Evolutionary conservation across 495 filamentous ascomycete species (phyloP).

Genomic region (Podospora fimiseda): DNA sequence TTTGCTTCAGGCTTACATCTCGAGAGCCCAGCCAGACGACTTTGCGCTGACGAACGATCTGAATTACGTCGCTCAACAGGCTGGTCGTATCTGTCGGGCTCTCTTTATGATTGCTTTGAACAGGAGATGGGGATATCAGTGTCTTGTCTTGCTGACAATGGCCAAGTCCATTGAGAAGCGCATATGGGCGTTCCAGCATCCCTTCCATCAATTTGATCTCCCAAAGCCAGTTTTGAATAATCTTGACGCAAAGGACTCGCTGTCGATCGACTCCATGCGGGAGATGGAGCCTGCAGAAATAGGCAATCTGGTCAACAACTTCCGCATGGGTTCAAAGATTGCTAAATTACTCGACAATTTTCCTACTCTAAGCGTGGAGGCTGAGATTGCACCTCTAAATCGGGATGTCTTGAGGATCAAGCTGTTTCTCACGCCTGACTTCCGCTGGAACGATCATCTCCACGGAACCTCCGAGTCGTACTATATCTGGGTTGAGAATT

Average conservation of each 20-base stretch:
- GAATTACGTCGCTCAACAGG: conserved; percentile 92
- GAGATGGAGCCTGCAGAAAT: conserved; percentile 94
- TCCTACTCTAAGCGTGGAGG: conserved; percentile 80
- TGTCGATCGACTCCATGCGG: conserved; percentile 71
- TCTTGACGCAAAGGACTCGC: conserved; percentile 67
- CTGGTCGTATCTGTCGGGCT: conserved; percentile 87
- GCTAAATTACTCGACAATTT: conserved; percentile 81
- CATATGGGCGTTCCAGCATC: conserved; percentile 91
- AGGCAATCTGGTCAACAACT: conserved; percentile 85
- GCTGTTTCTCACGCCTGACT: conserved; percentile 79
- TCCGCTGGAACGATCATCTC: conserved; percentile 91
- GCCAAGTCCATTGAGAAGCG: conserved; percentile 96
- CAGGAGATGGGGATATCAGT: conserved; percentile 89
- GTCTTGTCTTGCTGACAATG: conserved; percentile 76
- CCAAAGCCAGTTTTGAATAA: conserved; percentile 76
- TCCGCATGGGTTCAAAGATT: conserved; percentile 74
- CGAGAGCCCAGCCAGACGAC: conserved; percentile 78
- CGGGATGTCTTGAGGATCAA: conserved; percentile 86
- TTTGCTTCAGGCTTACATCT: conserved; percentile 89
- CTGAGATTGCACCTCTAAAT: conserved; percentile 93
- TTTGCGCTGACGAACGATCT: conserved; percentile 88
- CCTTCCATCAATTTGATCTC: conserved; percentile 89
- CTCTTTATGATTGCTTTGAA: conserved; percentile 97
- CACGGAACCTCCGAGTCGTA: conserved; percentile 93
- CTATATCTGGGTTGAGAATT: conserved; percentile 99